Percentiles rank a stretch among this genome's conserved stretches.
phyloP scores from a whole-genome alignment of 2,329 filamentous ascomycete genomes.

The Alternaria metachromatica region DNA sequence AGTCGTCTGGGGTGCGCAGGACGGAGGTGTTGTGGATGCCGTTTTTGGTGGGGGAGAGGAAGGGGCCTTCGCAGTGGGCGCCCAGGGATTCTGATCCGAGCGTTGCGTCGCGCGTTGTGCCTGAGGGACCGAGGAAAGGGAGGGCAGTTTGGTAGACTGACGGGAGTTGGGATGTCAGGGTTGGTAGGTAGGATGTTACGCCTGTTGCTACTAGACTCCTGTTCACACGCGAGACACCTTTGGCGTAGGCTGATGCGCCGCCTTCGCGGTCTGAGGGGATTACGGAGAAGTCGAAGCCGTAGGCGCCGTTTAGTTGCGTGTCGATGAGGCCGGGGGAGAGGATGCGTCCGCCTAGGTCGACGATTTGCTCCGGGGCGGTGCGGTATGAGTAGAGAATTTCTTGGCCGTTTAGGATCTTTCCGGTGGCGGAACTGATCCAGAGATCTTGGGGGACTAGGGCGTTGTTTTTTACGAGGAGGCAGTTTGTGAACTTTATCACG shows the following conservation, averaged over 20 bases:
- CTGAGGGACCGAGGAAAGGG: conserved; percentile 78
- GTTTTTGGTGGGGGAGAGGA: conserved; percentile 82
- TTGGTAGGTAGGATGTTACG: conserved; percentile 87
- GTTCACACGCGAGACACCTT: conserved; percentile 75
- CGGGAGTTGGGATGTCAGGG: conserved; percentile 79
- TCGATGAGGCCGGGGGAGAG: conserved; percentile 88
- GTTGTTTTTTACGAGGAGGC: conserved; percentile 73
- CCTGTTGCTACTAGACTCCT: conserved; percentile 75
- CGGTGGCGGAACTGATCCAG: conserved; percentile 84
- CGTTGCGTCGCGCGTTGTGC: conserved; percentile 62
- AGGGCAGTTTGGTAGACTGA: conserved; percentile 83
- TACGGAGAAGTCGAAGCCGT: conserved; percentile 90
- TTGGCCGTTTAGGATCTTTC: conserved; percentile 78
- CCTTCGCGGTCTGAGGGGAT: conserved; percentile 70
- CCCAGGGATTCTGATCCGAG: conserved; percentile 87
- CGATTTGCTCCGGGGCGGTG: conserved; percentile 72
- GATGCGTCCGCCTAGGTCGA: conserved; percentile 84
- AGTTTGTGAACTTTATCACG: conserved; percentile 90
- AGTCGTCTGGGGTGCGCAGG: conserved; percentile 66
- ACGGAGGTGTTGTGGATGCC: conserved; percentile 82
- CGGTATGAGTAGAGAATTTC: conserved; percentile 71
- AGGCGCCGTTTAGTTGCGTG: conserved; percentile 88
- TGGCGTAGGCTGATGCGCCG: conserved; percentile 66
- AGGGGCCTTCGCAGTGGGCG: conserved; percentile 90
- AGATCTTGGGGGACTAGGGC: conserved; percentile 76